phyloP scores from a whole-genome alignment of 441 rosid species.

The Breynia disticha region DNA sequence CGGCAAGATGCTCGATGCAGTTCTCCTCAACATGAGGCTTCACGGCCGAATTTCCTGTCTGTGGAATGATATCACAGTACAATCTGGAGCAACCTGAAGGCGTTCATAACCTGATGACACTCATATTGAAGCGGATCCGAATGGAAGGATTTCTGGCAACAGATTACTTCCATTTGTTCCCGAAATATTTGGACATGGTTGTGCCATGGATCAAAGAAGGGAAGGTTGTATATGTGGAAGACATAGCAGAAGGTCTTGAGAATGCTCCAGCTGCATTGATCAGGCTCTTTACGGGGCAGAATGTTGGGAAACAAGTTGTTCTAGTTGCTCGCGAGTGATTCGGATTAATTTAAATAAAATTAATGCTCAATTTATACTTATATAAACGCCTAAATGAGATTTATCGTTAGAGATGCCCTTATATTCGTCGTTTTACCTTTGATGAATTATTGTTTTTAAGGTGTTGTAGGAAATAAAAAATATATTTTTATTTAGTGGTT shows the following conservation, averaged over 20 bases:
- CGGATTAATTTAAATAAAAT: neutral
- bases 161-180: constrained; percentile 11
- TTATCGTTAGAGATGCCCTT: too few relatives aligned
- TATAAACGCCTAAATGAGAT: too few relatives aligned
- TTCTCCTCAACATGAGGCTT: constrained; percentile 27
- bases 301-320: constrained; percentile 26
- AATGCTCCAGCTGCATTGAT: constrained; percentile 18
- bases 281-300: constrained; percentile 22
- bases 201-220: constrained; percentile 19
- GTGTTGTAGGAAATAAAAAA: too few relatives aligned
- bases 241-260: constrained; percentile 22
- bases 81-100: constrained; percentile 28
- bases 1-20: constrained; percentile 33
- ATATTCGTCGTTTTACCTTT: too few relatives aligned
- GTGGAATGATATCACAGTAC: constrained; percentile 39
- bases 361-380: too few relatives aligned
- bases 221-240: constrained; percentile 23
- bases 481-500: too few relatives aligned
- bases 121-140: constrained; percentile 13
- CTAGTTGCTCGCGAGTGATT: constrained; percentile 13
- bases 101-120: constrained; percentile 15
- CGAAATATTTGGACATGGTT: constrained; percentile 13
- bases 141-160: constrained; percentile 19
- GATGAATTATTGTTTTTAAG: too few relatives aligned
- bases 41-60: constrained; percentile 21